These are phyloP conservation scores for Ceratocystis lukuohia DNA, from an alignment of 2,329 filamentous ascomycete species.

Conservation along the genomic window DNA sequence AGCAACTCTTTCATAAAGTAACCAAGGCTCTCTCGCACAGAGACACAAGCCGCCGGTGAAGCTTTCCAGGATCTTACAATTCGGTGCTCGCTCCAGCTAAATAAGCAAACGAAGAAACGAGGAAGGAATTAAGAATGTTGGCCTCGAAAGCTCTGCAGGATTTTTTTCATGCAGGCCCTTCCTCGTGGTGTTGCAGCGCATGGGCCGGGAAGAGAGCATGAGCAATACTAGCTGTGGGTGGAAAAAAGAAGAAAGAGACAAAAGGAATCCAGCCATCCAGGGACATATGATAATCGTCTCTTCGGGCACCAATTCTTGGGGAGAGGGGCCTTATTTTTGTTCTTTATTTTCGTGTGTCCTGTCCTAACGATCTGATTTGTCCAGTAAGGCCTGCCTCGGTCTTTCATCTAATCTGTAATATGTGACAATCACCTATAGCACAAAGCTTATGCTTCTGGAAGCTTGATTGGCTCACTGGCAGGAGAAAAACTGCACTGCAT, in stretches of 20 bases:
- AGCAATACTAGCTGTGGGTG: neutral
- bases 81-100: neutral
- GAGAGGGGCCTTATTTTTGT: too few species aligned
- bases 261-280: neutral
- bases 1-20: too few species aligned
- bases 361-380: neutral
- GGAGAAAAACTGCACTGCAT: neutral
- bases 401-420: neutral
- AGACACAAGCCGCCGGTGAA: neutral
- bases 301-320: neutral
- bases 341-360: neutral
- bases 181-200: neutral
- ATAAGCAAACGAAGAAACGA: neutral
- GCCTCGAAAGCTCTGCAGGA: conserved; percentile 2
- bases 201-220: conserved; percentile 2
- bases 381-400: neutral
- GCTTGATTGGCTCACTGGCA: neutral
- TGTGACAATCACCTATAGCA: neutral
- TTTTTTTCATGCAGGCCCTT: neutral
- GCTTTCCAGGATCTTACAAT: too few species aligned
- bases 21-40: neutral
- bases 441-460: neutral
- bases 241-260: neutral
- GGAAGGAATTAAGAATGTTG: neutral
- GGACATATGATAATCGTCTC: neutral